A percentile compares a stretch with the other conserved stretches of the same genome.
These are phyloP conservation scores for Colletotrichum sp. DNA, from an alignment of 2,329 filamentous ascomycete species.

Conservation along the genomic window DNA sequence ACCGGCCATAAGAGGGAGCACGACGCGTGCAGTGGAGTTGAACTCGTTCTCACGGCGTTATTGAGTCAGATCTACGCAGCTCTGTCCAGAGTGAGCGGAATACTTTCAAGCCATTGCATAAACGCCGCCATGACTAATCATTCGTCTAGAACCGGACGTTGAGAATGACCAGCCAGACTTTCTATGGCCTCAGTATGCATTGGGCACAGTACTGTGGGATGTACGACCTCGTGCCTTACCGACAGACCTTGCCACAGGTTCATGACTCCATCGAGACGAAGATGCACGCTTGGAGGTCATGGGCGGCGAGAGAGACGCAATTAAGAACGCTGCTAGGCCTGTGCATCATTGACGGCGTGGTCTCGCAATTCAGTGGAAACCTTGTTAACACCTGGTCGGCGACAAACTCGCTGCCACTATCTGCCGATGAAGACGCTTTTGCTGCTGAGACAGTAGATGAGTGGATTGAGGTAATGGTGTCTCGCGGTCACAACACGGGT, in stretches of 20 bases:
- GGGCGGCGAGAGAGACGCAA: background rate
- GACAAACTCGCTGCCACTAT: background rate
- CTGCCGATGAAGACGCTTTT: background rate
- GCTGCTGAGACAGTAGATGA: background rate
- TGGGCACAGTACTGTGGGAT: background rate
- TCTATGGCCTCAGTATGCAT: background rate
- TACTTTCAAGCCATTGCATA: rapidly evolving
- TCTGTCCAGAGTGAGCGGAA: background rate
- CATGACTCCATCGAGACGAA: background rate
- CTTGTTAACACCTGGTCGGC: background rate
- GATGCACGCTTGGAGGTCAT: background rate
- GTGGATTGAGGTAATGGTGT: background rate
- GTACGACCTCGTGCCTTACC: background rate
- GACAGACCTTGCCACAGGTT: background rate
- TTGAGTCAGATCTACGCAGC: background rate
- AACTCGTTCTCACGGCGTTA: background rate
- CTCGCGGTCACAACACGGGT: background rate
- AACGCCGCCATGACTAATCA: background rate
- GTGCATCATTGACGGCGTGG: background rate
- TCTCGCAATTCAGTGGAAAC: background rate
- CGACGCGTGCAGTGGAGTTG: background rate
- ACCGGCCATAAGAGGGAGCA: background rate
- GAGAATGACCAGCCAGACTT: background rate
- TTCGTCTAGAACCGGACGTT: background rate
- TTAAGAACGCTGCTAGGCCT: background rate